Evolutionary conservation across 768 basidiomycete species (phyloP).

Genomic region (Xerocomellus chrysenteron): DNA sequence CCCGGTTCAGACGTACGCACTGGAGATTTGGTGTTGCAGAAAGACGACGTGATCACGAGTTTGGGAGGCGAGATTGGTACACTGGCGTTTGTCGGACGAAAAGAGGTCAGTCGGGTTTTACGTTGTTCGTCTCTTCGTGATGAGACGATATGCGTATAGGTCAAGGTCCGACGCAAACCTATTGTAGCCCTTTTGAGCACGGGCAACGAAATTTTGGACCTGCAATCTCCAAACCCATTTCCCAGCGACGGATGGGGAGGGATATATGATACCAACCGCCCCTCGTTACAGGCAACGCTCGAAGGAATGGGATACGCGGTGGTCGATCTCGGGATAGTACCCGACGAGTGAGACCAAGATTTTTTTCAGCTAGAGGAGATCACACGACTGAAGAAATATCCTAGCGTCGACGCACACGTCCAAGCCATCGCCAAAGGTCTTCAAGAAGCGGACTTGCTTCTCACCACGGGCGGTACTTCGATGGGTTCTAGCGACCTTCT

Average conservation of each 20-base stretch:
- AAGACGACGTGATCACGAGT: constrained; percentile 58
- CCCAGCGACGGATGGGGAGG: constrained; percentile 57
- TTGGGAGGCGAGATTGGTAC: constrained; percentile 85
- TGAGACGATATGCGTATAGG: constrained; percentile 39
- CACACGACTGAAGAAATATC: neutral
- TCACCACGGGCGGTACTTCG: constrained; percentile 88
- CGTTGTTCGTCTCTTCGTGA: neutral
- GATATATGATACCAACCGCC: constrained; percentile 85
- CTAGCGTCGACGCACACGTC: constrained; percentile 58
- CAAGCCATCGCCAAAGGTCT: constrained; percentile 56
- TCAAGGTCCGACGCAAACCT: constrained; percentile 68
- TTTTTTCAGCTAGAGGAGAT: neutral
- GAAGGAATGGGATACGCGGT: constrained; percentile 75
- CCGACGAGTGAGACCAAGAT: constrained; percentile 55
- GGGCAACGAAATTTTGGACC: constrained; percentile 76
- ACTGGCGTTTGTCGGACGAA: constrained; percentile 72
- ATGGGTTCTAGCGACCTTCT: constrained; percentile 88
- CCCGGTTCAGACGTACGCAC: constrained; percentile 71
- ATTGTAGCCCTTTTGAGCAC: constrained; percentile 81
- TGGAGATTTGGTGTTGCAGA: constrained; percentile 66
- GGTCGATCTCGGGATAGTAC: constrained; percentile 76
- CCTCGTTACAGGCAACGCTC: constrained; percentile 68
- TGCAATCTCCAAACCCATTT: constrained; percentile 43
- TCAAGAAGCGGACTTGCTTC: constrained; percentile 64
- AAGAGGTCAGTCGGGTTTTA: constrained; percentile 46